Evolutionary conservation across 2,329 filamentous ascomycete genomes (phyloP).

Genomic region (Hypoxylon sp.): DNA sequence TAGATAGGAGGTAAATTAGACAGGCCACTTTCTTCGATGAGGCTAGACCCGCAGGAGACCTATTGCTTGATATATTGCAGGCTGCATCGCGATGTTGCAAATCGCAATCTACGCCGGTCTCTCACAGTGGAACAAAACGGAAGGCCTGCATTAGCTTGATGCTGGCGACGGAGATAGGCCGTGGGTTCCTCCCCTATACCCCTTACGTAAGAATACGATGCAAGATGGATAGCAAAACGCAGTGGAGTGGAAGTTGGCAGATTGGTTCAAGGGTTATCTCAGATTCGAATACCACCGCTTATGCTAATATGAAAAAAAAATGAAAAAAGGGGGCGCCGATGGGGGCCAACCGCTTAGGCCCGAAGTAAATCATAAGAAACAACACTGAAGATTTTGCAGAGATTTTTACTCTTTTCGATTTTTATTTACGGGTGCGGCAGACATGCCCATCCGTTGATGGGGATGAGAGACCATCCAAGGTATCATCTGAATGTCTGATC

Average conservation of each 20-base stretch:
- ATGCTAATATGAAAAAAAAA: slow-evolving; percentile 7
- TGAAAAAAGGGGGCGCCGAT: slow-evolving; percentile 6
- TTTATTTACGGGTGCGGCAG: slow-evolving; percentile 40
- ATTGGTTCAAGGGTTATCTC: slow-evolving; percentile 6
- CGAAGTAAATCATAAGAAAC: slow-evolving; percentile 10
- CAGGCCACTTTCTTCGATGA: not conserved
- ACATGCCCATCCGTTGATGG: slow-evolving; percentile 35
- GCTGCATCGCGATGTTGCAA: slow-evolving; percentile 26
- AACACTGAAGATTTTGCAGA: slow-evolving; percentile 24
- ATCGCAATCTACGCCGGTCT: slow-evolving; percentile 34
- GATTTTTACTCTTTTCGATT: slow-evolving; percentile 42
- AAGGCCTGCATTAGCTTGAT: slow-evolving; percentile 34
- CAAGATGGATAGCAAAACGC: slow-evolving; percentile 9
- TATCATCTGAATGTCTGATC: slow-evolving; percentile 33
- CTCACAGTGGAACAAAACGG: slow-evolving; percentile 21
- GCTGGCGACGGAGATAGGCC: slow-evolving; percentile 10
- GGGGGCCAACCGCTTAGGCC: not conserved
- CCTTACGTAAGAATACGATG: slow-evolving; percentile 14
- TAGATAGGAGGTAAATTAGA: too few species aligned
- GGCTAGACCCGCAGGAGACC: not conserved
- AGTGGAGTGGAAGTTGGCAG: slow-evolving; percentile 17
- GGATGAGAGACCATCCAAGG: slow-evolving; percentile 37
- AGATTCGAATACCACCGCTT: not conserved
- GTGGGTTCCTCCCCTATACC: slow-evolving; percentile 19
- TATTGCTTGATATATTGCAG: slow-evolving; percentile 4